Percentiles rank a stretch among this genome's conserved stretches.
Conservation (phyloP, 2,329 filamentous ascomycete genomes). For the Emergomyces africanus region DNA sequence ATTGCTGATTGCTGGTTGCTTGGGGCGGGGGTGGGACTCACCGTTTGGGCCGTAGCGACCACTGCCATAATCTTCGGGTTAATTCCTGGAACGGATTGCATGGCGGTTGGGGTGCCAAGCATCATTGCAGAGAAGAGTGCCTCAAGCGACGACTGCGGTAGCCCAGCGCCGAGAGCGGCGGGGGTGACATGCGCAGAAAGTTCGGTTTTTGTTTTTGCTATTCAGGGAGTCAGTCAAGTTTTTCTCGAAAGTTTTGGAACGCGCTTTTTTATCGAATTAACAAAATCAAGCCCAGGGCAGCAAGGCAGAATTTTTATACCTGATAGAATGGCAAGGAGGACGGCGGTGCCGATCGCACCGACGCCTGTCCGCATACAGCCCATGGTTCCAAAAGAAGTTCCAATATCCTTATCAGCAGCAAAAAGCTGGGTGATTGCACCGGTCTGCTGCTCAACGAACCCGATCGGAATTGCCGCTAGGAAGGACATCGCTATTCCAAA, state of each 20-base stretch:
- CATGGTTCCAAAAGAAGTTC: constrained; percentile 3
- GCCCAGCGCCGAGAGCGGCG: neutral
- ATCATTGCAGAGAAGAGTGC: too few species aligned
- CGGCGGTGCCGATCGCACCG: constrained; percentile 2
- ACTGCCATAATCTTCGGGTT: too few species aligned
- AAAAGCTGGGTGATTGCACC: constrained; percentile 1
- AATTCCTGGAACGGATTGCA: too few species aligned
- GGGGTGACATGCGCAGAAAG: neutral
- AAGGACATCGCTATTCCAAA: constrained; percentile 2
- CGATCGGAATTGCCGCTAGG: neutral
- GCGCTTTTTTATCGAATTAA: neutral
- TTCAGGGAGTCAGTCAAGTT: neutral
- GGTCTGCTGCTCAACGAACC: constrained; percentile 3
- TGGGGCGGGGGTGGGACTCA: too few species aligned
- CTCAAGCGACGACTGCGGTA: too few species aligned
- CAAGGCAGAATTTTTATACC: neutral
- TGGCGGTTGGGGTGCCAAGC: neutral
- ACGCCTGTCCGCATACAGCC: neutral
- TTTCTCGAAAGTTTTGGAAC: too few species aligned
- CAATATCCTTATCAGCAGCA: constrained; percentile 1
- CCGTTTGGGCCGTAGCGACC: too few species aligned
- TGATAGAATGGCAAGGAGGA: neutral
- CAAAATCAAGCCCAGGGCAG: neutral
- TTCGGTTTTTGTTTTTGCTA: neutral
- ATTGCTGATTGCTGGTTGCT: too few species aligned